These are phyloP conservation scores for Austroboletus olivaceoglutinosus DNA, from an alignment of 1,284 basidiomycete species.

Conservation along the genomic window DNA sequence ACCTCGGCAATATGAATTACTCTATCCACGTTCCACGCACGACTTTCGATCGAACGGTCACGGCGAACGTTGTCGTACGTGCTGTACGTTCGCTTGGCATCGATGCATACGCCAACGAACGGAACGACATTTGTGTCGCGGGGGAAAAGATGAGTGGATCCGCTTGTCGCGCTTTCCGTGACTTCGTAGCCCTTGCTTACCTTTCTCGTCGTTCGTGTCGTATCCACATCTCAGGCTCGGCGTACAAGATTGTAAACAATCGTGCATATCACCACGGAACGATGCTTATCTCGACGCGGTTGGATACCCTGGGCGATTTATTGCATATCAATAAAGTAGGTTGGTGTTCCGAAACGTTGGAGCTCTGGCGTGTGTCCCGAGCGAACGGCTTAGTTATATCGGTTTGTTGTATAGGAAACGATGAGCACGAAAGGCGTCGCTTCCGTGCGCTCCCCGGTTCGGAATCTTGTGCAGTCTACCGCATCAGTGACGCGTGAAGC, in stretches of 20 bases:
- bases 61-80: conserved; percentile 75
- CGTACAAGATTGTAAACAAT: conserved; percentile 92
- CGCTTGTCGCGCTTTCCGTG: not conserved
- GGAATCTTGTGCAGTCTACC: conserved; percentile 71
- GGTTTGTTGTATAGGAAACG: conserved; percentile 48
- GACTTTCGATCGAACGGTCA: conserved; percentile 78
- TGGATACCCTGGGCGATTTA: conserved; percentile 70
- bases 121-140: conserved; percentile 88
- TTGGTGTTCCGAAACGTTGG: conserved; percentile 4
- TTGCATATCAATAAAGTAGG: conserved; percentile 71
- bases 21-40: conserved; percentile 87
- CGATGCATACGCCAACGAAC: conserved; percentile 77
- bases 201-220: not conserved
- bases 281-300: conserved; percentile 89
- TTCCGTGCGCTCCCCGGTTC: conserved; percentile 90
- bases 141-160: conserved; percentile 76
- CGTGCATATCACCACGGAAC: conserved; percentile 98
- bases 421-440: conserved; percentile 86
- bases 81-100: conserved; percentile 78
- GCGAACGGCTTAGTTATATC: not conserved
- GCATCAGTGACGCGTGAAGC: conserved; percentile 57
- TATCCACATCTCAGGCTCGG: conserved; percentile 89
- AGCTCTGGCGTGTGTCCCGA: not conserved
- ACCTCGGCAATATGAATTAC: conserved; percentile 96
- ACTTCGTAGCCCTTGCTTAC: conserved; percentile 1